phyloP scores from a whole-genome alignment of 2,329 filamentous ascomycete species.

The Diplodia seriata region DNA sequence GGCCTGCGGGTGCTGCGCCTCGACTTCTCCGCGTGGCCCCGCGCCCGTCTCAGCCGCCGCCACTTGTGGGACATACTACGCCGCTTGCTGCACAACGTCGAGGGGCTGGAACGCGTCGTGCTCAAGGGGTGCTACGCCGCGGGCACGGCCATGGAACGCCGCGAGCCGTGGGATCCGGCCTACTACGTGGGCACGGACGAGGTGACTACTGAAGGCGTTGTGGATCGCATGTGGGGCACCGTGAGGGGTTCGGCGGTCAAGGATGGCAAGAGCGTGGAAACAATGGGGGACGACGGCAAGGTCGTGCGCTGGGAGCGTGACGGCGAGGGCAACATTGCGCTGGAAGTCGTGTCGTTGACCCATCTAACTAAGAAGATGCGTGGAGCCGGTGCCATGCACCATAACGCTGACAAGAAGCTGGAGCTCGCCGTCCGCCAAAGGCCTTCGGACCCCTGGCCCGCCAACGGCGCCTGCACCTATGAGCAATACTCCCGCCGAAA shows the following conservation, averaged over 20 bases:
- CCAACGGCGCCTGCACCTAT: constrained; percentile 42
- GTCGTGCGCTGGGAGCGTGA: constrained; percentile 44
- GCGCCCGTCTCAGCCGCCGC: constrained; percentile 40
- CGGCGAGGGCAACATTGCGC: constrained; percentile 38
- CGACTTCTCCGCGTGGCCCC: constrained; percentile 47
- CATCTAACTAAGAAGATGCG: constrained; percentile 36
- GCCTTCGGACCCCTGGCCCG: constrained; percentile 41
- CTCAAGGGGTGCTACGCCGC: constrained; percentile 43
- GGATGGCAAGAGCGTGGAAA: constrained; percentile 34
- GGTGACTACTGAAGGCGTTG: constrained; percentile 44
- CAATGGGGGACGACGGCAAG: constrained; percentile 40
- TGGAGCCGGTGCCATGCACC: constrained; percentile 18
- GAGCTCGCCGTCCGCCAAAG: constrained; percentile 31
- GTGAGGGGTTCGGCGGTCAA: constrained; percentile 35
- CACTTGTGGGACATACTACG: constrained; percentile 46
- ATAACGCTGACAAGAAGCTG: constrained; percentile 22
- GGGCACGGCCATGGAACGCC: constrained; percentile 42
- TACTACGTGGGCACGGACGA: constrained; percentile 48
- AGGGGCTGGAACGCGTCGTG: constrained; percentile 43
- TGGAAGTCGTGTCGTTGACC: constrained; percentile 42
- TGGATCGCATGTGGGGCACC: constrained; percentile 44
- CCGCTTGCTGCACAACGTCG: constrained; percentile 40
- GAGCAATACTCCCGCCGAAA: constrained; percentile 41
- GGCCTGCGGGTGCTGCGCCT: constrained; percentile 44
- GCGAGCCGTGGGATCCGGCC: constrained; percentile 46